Percentiles rank a stretch among this genome's conserved stretches.
These are phyloP conservation scores for Auricularia heimuer DNA, from an alignment of 768 basidiomycete genomes.

Conservation along the genomic window DNA sequence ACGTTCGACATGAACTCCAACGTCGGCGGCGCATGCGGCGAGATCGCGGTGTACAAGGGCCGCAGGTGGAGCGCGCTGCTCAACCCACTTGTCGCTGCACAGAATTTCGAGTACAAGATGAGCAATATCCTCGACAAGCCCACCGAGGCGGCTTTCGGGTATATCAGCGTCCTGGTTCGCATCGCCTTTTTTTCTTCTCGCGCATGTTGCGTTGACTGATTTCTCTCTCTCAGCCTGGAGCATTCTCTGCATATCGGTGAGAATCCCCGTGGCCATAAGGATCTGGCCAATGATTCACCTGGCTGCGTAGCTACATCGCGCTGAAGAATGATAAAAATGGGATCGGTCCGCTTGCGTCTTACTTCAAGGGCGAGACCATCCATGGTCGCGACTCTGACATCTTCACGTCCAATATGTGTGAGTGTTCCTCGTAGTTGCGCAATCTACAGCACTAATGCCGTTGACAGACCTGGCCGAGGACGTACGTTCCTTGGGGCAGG, in stretches of 20 bases:
- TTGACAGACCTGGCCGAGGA: conserved; percentile 76
- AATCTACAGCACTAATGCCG: background rate
- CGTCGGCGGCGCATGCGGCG: conserved; percentile 95
- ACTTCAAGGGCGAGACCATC: conserved; percentile 91
- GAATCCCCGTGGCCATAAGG: conserved; percentile 6
- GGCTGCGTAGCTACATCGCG: conserved; percentile 59
- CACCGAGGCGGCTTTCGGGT: conserved; percentile 84
- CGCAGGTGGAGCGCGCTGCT: conserved; percentile 70
- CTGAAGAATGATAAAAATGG: conserved; percentile 77
- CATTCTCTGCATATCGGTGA: conserved; percentile 82
- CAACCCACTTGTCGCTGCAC: conserved; percentile 87
- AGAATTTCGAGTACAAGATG: conserved; percentile 94
- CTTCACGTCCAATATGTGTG: conserved; percentile 95
- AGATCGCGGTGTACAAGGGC: conserved; percentile 89
- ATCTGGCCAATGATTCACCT: background rate
- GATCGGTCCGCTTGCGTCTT: conserved; percentile 82
- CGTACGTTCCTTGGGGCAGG: conserved; percentile 30
- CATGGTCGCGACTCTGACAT: conserved; percentile 82
- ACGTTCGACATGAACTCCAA: conserved; percentile 86
- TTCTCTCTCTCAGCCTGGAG: conserved; percentile 54
- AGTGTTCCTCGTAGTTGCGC: conserved; percentile 16
- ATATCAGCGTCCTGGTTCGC: conserved; percentile 82
- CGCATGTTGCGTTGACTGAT: background rate
- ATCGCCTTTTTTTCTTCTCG: background rate
- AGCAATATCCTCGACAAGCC: conserved; percentile 88